phyloP scores from a whole-genome alignment of 805 yeast genomes.

The Barnettozyma californica region DNA sequence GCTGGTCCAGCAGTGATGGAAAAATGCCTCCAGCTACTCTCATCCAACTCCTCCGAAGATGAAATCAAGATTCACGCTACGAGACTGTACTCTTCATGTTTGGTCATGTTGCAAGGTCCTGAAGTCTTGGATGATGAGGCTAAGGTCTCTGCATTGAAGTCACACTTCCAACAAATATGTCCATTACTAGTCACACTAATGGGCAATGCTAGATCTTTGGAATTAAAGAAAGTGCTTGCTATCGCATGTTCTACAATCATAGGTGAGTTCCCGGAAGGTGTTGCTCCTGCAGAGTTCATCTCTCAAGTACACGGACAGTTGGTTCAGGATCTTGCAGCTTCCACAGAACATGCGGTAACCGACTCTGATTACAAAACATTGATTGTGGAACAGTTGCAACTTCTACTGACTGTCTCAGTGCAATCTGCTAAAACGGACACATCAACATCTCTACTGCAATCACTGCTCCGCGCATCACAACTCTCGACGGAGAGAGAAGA shows the following conservation, averaged over 20 bases:
- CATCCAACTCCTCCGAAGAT: conserved; percentile 18
- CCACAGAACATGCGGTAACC: neutral
- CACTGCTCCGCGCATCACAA: conserved; percentile 14
- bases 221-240: conserved; percentile 15
- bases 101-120: conserved; percentile 47
- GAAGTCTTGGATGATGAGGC: conserved; percentile 36
- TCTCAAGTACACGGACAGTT: conserved; percentile 6
- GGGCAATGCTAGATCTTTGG: conserved; percentile 7
- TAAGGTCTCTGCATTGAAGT: conserved; percentile 27
- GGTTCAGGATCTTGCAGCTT: conserved; percentile 12
- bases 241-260: conserved; percentile 14
- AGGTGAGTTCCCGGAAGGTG: conserved; percentile 22
- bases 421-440: conserved; percentile 1
- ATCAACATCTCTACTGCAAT: conserved; percentile 11
- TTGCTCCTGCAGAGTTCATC: conserved; percentile 15
- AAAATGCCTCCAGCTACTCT: conserved; percentile 38
- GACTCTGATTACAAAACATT: neutral
- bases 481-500: conserved; percentile 33
- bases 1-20: conserved; percentile 51
- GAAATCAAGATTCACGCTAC: conserved; percentile 44
- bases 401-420: neutral
- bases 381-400: neutral
- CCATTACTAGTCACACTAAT: conserved; percentile 11
- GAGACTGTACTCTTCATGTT: conserved; percentile 46
- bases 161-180: conserved; percentile 20